phyloP scores from a whole-genome alignment of 2,329 filamentous ascomycete genomes.

The Phaeosphaeriaceae sp. region DNA sequence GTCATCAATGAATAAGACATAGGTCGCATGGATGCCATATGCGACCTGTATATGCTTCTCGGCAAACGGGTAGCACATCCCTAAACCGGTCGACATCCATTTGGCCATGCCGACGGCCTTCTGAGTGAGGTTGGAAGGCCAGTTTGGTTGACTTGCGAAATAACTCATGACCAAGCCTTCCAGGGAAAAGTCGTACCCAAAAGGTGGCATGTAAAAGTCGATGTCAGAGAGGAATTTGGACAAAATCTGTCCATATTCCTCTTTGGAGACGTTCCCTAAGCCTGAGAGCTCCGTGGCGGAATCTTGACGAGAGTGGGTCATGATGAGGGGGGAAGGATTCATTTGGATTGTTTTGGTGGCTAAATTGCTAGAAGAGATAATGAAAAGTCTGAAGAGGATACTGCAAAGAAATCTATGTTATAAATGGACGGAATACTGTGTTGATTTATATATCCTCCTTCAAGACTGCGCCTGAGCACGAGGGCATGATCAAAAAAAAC shows the following conservation, averaged over 20 bases:
- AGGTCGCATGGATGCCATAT: constrained; percentile 19
- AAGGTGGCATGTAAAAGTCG: constrained; percentile 18
- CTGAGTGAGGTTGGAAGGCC: constrained; percentile 12
- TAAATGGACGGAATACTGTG: too few relatives aligned
- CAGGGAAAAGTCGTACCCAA: constrained; percentile 16
- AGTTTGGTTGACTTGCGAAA: constrained; percentile 14
- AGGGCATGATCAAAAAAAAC: too few relatives aligned
- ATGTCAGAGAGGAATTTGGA: constrained; percentile 15
- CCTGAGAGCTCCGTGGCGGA: constrained; percentile 11
- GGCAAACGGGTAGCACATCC: constrained; percentile 20
- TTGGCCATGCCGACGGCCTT: constrained; percentile 19
- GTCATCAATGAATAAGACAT: constrained; percentile 20
- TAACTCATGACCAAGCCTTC: constrained; percentile 14
- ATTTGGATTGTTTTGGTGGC: neutral
- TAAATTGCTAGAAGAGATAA: too few relatives aligned
- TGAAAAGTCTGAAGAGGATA: too few relatives aligned
- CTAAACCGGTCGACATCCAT: constrained; percentile 20
- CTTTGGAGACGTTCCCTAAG: constrained; percentile 15
- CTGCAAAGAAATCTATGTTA: too few relatives aligned
- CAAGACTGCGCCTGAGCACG: too few relatives aligned
- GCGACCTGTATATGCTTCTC: constrained; percentile 16
- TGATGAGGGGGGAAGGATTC: neutral
- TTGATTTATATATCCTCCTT: too few relatives aligned
- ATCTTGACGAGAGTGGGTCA: constrained; percentile 11
- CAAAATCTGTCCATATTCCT: constrained; percentile 16